These are phyloP conservation scores for Myriosclerotinia duriaeana DNA, from an alignment of 2,329 filamentous ascomycete species.

Conservation along the genomic window DNA sequence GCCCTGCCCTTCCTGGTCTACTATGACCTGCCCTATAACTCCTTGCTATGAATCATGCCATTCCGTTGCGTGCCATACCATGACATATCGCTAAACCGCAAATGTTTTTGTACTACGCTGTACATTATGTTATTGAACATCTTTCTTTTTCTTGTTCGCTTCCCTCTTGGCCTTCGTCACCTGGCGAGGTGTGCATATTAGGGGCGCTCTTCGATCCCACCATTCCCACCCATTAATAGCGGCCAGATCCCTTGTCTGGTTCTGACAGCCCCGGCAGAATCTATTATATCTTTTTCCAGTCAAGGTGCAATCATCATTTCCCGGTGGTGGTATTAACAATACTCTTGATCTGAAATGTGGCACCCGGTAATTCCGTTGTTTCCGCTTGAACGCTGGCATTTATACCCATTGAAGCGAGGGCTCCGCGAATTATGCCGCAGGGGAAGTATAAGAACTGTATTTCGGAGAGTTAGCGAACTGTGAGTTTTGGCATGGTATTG, in stretches of 20 bases:
- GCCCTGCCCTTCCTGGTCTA: background rate
- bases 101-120: conserved; percentile 3
- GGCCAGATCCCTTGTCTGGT: background rate
- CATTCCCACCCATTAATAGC: background rate
- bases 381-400: conserved; percentile 90
- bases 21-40: background rate
- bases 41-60: background rate
- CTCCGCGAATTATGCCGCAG: conserved; percentile 86
- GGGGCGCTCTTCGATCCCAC: background rate
- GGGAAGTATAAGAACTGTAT: conserved; percentile 88
- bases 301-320: conserved; percentile 9
- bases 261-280: background rate
- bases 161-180: background rate
- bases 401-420: conserved; percentile 88
- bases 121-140: conserved; percentile 1
- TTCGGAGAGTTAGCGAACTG: conserved; percentile 5
- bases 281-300: background rate
- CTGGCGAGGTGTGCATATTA: background rate
- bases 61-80: background rate
- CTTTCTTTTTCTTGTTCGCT: background rate
- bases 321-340: conserved; percentile 46
- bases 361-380: conserved; percentile 78
- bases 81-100: background rate
- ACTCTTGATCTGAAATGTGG: conserved; percentile 95
- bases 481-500: background rate